Base-by-base conservation (phyloP, 2,329 filamentous ascomycete genomes). In the Aspergillus sp. region DNA sequence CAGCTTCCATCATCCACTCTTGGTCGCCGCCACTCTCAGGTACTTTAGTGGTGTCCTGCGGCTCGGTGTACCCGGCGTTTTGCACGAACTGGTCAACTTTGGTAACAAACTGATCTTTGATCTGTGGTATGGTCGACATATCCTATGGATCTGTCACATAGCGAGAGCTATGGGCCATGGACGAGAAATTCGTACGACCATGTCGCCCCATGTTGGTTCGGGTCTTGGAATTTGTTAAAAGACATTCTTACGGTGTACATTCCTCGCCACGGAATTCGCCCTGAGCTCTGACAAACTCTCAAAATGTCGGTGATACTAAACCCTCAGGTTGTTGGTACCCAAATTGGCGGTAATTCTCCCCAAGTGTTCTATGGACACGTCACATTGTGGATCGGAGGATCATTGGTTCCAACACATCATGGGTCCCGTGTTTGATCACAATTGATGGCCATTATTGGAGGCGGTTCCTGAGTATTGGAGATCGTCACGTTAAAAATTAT, bases 101-200 rank as follows among this genome's bases (percentile, higher is more conserved):
- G 8, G 27, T 30, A 30, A 30, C 27, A 30, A 48, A 8, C 48
- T 20, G 45, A 19, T 22, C 30, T 47, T 40, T 55, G 19, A 46
- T 41, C 54, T 20, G 59, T 56, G 52, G 49, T 46, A 53, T 54
- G 42, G 40, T 24, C 17, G 33, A 54, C 49, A 56, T 62, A 51
- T 62, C 57, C 34, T 20, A 62, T 64, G 22, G 60, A 64, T 62
- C 15, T 61, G 58, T 64, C 62, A 62, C 54, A 64, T 50, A 44
- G 24, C 33, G 34, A n/a, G 17, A 48, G 46, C 19, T 22, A 44
- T 52, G 37, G 46, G 55, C 34, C 17, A 44, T 52, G 37, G 46
- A 57, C 34, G 13, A 12, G 11, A 30, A 22, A 6, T 37, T 9
- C 5, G 39, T 53, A 34, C 40, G 11, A 52, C 40, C 22, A 41